A percentile compares a stretch with the other conserved stretches of the same genome.
Conservation (phyloP, 2,329 filamentous ascomycete genomes). For the Alternaria longipes region DNA sequence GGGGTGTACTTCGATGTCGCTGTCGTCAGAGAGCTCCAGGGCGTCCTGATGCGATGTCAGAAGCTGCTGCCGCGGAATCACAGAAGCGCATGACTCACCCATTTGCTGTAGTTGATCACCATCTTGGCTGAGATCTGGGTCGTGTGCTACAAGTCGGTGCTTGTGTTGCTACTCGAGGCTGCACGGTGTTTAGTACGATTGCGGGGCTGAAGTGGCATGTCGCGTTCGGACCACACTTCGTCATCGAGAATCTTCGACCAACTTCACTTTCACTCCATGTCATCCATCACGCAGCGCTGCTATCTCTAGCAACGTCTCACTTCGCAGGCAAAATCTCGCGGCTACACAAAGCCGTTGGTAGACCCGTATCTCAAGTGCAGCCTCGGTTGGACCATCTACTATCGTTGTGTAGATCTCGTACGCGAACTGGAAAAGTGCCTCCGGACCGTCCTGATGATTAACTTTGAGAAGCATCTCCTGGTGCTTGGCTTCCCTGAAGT, state of each 20-base stretch:
- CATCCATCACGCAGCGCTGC: not conserved
- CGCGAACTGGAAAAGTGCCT: too few species aligned
- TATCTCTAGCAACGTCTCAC: not conserved
- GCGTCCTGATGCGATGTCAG: constrained; percentile 68
- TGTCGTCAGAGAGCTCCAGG: constrained; percentile 97
- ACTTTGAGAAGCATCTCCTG: too few species aligned
- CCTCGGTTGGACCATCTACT: too few species aligned
- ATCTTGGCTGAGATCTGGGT: constrained; percentile 44
- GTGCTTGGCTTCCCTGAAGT: too few species aligned
- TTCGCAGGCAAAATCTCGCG: not conserved
- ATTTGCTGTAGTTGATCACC: constrained; percentile 77
- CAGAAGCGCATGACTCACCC: constrained; percentile 58
- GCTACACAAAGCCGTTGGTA: not conserved
- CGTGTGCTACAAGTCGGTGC: constrained; percentile 15
- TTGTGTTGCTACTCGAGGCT: constrained; percentile 26
- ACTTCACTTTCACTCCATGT: constrained; percentile 21
- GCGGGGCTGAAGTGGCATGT: constrained; percentile 32
- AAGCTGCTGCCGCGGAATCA: not conserved
- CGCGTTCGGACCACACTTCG: constrained; percentile 18
- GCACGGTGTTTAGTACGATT: constrained; percentile 14
- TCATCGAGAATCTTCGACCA: constrained; percentile 38
- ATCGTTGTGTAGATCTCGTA: too few species aligned
- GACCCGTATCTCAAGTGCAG: too few species aligned
- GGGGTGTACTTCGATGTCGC: constrained; percentile 96
- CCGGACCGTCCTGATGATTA: too few species aligned